Base-by-base conservation (phyloP, 306 rosid species). In the Adenanthera pavonina region DNA sequence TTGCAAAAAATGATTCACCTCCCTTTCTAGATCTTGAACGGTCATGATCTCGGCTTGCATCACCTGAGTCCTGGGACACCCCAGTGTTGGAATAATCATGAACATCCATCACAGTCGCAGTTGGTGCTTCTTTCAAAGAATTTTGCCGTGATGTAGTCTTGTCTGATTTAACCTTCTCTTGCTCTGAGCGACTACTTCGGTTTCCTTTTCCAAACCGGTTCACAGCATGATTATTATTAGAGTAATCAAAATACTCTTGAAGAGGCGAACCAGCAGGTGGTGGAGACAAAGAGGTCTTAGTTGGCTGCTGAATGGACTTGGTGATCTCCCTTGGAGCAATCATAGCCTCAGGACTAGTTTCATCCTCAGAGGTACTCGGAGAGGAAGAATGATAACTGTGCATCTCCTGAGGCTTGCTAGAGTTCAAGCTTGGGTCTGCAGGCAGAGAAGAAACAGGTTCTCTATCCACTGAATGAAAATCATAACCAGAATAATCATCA, bases 41-140 rank as follows among this genome's bases (percentile, higher is more conserved):
- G 84, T 89, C 89, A 62, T 89, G 92, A 78, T 88, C 97, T 82
- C 71, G 85, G 87, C 86, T 88, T 53, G 77, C 82, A 85, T 93
- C 97, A 53, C 90, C 88, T 10, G 91, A 87, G 78, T 93, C 99
- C 78, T 92, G 98, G 43, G 94, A 86, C 75, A 85, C 84, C 53
- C 84, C 90, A 0, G 88, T 82, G 80, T 93, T 90, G 19, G 96
- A 87, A 89, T 91, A 93, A 75, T 93, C 99, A 80, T 83, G 86
- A 85, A 93, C 92, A 38, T 93, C 99, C 98, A 96, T 91, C 86
- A 93, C 99, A 5, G 94, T 91, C 67, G 94, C 98, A 53, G 87
- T 85, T 47, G 93, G 86, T 79, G 90, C 86, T 66, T 96, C 97
- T 82, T 93, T 89, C 69, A 96, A 78, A 68, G 99, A 96, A 78